Percentiles rank a stretch among this genome's conserved stretches.
phyloP scores from a whole-genome alignment of 768 basidiomycete genomes.

The Auricularia auricula-judae region DNA sequence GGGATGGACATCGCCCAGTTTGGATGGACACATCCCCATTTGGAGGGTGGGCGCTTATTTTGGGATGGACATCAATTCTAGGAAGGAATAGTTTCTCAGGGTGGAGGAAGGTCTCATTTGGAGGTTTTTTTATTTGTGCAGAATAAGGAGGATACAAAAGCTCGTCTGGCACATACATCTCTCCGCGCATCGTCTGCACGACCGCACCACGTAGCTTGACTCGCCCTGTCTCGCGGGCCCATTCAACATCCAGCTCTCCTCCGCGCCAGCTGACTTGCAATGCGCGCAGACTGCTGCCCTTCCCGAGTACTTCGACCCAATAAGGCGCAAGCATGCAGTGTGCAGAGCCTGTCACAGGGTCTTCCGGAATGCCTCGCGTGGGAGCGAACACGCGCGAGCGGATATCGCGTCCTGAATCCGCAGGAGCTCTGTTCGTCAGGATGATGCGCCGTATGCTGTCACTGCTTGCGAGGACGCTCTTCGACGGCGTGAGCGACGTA shows the following conservation, averaged over 20 bases:
- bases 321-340: constrained; percentile 40
- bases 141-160: too few species aligned
- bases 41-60: too few species aligned
- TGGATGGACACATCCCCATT: too few species aligned
- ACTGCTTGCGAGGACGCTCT: too few species aligned
- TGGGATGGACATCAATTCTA: too few species aligned
- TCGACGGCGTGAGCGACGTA: too few species aligned
- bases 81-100: too few species aligned
- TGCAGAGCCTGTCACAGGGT: constrained; percentile 44
- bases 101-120: too few species aligned
- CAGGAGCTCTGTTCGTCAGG: background rate
- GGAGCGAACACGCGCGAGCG: constrained; percentile 43
- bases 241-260: constrained; percentile 32
- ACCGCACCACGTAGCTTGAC: background rate
- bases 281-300: constrained; percentile 26
- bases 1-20: too few species aligned
- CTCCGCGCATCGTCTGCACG: too few species aligned
- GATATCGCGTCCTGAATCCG: constrained; percentile 16
- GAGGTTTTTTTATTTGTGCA: too few species aligned
- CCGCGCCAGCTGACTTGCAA: constrained; percentile 40
- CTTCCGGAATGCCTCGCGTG: constrained; percentile 24
- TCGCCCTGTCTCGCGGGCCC: constrained; percentile 5
- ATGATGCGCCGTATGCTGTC: background rate
- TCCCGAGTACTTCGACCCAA: constrained; percentile 22
- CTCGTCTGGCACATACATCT: too few species aligned